A percentile compares a stretch with the other conserved stretches of the same genome.
phyloP scores from a whole-genome alignment of 768 basidiomycete species.

The Termitomyces sp. region DNA sequence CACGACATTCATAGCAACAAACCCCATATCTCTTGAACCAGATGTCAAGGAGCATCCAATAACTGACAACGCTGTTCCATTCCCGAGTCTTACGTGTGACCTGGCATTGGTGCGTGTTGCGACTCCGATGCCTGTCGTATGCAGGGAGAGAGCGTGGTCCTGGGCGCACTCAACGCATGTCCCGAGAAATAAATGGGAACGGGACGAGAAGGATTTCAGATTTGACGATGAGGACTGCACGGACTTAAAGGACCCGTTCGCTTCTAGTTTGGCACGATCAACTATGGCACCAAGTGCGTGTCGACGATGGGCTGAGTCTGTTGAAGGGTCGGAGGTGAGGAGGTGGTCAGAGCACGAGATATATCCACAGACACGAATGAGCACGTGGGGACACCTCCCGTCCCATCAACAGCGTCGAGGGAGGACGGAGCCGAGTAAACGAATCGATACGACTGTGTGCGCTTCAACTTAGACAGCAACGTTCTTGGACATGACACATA shows the following conservation, averaged over 20 bases:
- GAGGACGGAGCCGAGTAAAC: background rate
- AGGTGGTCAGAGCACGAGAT: background rate
- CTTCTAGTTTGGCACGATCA: background rate
- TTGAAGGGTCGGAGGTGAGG: background rate
- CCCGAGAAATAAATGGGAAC: background rate
- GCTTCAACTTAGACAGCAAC: background rate
- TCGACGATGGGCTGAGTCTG: background rate
- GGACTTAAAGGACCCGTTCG: background rate
- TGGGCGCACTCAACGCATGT: background rate
- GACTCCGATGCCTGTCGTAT: background rate
- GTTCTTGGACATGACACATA: too few relatives aligned
- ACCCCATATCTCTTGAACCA: background rate
- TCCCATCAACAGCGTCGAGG: background rate
- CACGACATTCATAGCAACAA: background rate
- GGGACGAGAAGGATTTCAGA: too few relatives aligned
- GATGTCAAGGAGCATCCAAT: background rate
- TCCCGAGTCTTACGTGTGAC: background rate
- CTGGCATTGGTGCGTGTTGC: background rate
- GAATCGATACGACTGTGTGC: background rate
- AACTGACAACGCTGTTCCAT: too few relatives aligned
- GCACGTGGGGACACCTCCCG: background rate
- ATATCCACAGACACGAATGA: background rate
- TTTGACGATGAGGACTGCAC: background rate
- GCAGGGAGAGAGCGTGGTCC: background rate
- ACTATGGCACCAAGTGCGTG: background rate